A percentile compares a stretch with the other conserved stretches of the same genome.
phyloP scores from a whole-genome alignment of 345 rosid species.

The Euphorbia pulcherrima region DNA sequence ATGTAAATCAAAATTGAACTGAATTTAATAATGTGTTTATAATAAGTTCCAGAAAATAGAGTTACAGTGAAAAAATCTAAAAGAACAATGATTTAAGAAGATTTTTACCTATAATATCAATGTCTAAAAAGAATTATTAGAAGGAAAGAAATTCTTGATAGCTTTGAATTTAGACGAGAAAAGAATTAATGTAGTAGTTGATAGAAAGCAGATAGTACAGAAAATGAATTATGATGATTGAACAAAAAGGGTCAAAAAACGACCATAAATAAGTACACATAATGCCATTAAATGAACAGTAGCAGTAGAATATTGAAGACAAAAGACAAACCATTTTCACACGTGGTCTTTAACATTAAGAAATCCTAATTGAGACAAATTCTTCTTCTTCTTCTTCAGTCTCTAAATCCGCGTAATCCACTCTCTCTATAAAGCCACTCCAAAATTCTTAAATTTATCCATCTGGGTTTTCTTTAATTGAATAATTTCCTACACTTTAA shows the following conservation, averaged over 20 bases:
- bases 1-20: too few relatives aligned
- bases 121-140: too few relatives aligned
- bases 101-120: too few relatives aligned
- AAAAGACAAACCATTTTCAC: slow-evolving; percentile 12
- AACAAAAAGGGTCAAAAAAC: slow-evolving; percentile 10
- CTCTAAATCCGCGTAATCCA: background rate
- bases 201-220: background rate
- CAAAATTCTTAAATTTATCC: background rate
- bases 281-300: background rate
- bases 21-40: too few relatives aligned
- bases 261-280: background rate
- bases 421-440: slow-evolving; percentile 1
- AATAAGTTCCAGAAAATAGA: too few relatives aligned
- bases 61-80: too few relatives aligned
- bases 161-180: background rate
- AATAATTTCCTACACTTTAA: too few relatives aligned
- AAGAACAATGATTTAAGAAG: too few relatives aligned
- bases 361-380: background rate
- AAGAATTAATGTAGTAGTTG: background rate
- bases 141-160: too few relatives aligned
- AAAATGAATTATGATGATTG: background rate
- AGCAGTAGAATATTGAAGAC: background rate
- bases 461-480: background rate
- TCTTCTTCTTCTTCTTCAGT: background rate
- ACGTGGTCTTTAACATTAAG: background rate